Conservation (phyloP, 768 basidiomycete genomes). For the Mycena haematopus region DNA sequence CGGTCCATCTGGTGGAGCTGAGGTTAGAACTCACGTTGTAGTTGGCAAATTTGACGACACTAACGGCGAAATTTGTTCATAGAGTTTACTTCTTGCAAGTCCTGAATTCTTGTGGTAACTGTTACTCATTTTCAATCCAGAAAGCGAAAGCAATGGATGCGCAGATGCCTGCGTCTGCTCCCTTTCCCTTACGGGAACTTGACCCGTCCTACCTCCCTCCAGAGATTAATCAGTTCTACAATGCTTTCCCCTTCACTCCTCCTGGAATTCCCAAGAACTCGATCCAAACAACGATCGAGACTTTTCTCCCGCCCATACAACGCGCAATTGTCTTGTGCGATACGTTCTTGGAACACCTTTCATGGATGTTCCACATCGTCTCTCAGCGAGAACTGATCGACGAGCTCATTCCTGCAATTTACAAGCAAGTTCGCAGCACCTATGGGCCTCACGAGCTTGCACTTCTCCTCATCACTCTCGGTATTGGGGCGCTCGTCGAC, state of each 20-base stretch:
- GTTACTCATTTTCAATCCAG: constrained; percentile 20
- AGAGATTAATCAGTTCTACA: constrained; percentile 50
- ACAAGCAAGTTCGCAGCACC: constrained; percentile 41
- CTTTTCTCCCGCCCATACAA: constrained; percentile 50
- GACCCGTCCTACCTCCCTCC: constrained; percentile 52
- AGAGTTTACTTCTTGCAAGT: constrained; percentile 54
- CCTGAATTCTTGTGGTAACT: constrained; percentile 5
- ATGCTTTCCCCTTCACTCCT: constrained; percentile 53
- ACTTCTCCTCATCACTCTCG: constrained; percentile 52
- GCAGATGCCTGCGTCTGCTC: constrained; percentile 22
- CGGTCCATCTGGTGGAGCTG: constrained; percentile 55
- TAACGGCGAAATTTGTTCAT: constrained; percentile 4
- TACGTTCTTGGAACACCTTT: constrained; percentile 53
- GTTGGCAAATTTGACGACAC: neutral
- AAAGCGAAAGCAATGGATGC: constrained; percentile 37
- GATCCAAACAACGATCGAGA: constrained; percentile 50
- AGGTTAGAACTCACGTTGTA: constrained; percentile 42
- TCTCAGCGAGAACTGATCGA: constrained; percentile 51
- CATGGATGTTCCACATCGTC: constrained; percentile 59
- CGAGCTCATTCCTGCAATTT: constrained; percentile 54
- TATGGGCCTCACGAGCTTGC: constrained; percentile 60
- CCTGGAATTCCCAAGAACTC: constrained; percentile 39
- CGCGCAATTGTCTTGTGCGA: constrained; percentile 51
- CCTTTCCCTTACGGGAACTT: constrained; percentile 41
- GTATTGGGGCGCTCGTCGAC: constrained; percentile 56